Percentiles rank a stretch among this genome's conserved stretches.
These are phyloP conservation scores for Suhomyces xylopsoci DNA, from an alignment of 805 yeast species.

Conservation along the genomic window DNA sequence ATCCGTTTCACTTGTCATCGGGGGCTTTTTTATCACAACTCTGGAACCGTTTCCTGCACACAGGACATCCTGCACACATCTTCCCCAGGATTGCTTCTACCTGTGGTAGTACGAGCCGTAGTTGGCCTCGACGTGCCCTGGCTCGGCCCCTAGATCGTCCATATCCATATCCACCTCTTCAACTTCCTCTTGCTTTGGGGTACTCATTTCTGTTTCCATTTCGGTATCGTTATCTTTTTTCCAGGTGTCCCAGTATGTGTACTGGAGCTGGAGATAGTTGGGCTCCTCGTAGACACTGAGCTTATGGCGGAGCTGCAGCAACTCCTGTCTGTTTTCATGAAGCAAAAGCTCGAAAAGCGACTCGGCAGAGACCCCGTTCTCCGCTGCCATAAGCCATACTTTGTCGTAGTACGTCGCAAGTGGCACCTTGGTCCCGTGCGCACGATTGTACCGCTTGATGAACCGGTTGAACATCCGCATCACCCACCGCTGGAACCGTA, in stretches of 20 bases:
- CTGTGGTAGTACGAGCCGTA: slow-evolving; percentile 18
- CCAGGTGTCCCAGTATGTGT: not conserved
- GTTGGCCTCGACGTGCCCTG: slow-evolving; percentile 11
- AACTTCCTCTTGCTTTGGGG: too few relatives aligned
- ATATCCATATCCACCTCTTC: not conserved
- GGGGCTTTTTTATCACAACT: not conserved
- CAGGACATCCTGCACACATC: not conserved
- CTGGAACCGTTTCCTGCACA: not conserved
- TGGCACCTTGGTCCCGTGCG: slow-evolving; percentile 12
- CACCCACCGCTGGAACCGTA: slow-evolving; percentile 35
- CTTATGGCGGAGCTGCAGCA: slow-evolving; percentile 12
- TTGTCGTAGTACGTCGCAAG: slow-evolving; percentile 21
- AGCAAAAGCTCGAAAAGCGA: slow-evolving; percentile 25
- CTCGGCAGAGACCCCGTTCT: slow-evolving; percentile 16
- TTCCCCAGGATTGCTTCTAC: not conserved
- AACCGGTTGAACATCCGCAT: slow-evolving; percentile 35
- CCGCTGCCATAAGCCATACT: slow-evolving; percentile 20
- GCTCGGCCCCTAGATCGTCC: not conserved
- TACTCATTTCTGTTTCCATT: not conserved
- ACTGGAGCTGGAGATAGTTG: not conserved
- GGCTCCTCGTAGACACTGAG: not conserved
- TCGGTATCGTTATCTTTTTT: not conserved
- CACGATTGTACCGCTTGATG: slow-evolving; percentile 25
- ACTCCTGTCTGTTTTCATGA: slow-evolving; percentile 26
- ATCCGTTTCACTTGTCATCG: not conserved